Evolutionary conservation across 1,284 basidiomycete genomes (phyloP), one percentile per base, ranked within the genome.

Genomic region (Austroboletus novae-zelandiae): DNA sequence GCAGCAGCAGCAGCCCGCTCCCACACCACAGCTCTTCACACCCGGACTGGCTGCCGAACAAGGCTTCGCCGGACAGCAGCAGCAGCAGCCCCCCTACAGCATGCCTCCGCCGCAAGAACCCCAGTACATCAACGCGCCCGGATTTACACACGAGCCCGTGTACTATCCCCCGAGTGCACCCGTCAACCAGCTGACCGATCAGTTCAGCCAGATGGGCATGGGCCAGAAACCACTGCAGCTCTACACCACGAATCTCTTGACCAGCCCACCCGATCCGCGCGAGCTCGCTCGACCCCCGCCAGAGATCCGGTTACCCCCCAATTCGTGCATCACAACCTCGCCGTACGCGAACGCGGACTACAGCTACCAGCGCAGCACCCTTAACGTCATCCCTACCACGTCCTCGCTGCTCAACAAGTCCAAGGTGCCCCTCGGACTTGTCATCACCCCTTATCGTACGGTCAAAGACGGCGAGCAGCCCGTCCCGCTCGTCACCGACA

Each of bases 381-480:
- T 99, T 55, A 95, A 97, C 64, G 86, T 92, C 11, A 83, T 99
- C 56, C 97, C 97, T 3, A 95, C 91, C n/a, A 94, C 94, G 17
- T 84, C 89, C 56, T 90, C 91, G 13, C 80, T 99, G 8, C 77
- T 99, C 52, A 83, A 78, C 72, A 99, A 99, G 76, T 86, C 90
- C 27, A 98, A 98, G 73, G 77, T 99, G 47, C 97, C 97, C 4
- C 78, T 99, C 43, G 94, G 89, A 2, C 79, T 99, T 53, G 77
- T 99, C 53, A 78, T 98, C 61, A 93, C 93, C 0, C 97, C 97
- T 0, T 96, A 98, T 72, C 86, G 95, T 40, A 87, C 89, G 2
- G 71, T 94, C 54, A 81, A 82, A 54, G 81, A 82, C 51, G 87
- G 84, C 20, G 87, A 93, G 43, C 83, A 85, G 45, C 78, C 83